Evolutionary conservation across 2,329 filamentous ascomycete species (phyloP).

Genomic region (Fonsecaea nubica): DNA sequence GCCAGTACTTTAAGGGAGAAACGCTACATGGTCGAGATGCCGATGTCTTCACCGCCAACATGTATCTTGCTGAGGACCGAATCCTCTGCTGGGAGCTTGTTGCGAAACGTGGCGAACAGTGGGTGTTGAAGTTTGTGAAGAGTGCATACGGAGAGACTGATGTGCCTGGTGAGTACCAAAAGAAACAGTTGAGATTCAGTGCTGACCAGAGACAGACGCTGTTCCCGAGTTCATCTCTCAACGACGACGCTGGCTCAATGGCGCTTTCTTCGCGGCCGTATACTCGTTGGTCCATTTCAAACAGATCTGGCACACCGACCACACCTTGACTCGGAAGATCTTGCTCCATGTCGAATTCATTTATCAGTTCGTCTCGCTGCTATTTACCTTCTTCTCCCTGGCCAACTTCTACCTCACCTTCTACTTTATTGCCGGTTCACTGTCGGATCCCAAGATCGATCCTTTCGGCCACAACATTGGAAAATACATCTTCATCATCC

Average conservation of each 20-base stretch:
- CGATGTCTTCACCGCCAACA: constrained; percentile 97
- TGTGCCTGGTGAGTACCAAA: constrained; percentile 76
- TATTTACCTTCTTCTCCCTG: constrained; percentile 97
- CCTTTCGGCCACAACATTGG: constrained; percentile 91
- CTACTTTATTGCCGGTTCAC: constrained; percentile 93
- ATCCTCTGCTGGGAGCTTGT: constrained; percentile 98
- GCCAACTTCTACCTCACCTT: constrained; percentile 99
- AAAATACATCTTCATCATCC: constrained; percentile 80
- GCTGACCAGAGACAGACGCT: constrained; percentile 64
- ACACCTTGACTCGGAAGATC: constrained; percentile 85
- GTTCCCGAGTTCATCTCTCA: constrained; percentile 98
- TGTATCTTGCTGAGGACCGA: constrained; percentile 98
- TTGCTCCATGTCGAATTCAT: constrained; percentile 93
- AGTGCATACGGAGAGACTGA: constrained; percentile 96
- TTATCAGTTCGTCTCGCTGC: constrained; percentile 88
- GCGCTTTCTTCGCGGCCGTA: constrained; percentile 96
- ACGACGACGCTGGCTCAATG: constrained; percentile 94
- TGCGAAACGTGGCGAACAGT: constrained; percentile 90
- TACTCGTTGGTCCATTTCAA: constrained; percentile 95
- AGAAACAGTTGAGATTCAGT: not conserved
- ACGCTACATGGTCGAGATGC: constrained; percentile 95
- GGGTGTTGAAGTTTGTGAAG: constrained; percentile 98
- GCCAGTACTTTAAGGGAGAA: constrained; percentile 99
- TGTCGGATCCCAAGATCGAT: constrained; percentile 78
- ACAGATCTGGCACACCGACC: constrained; percentile 92